These are phyloP conservation scores for Colletotrichum eleusines DNA, from an alignment of 2,329 filamentous ascomycete genomes.

Conservation along the genomic window DNA sequence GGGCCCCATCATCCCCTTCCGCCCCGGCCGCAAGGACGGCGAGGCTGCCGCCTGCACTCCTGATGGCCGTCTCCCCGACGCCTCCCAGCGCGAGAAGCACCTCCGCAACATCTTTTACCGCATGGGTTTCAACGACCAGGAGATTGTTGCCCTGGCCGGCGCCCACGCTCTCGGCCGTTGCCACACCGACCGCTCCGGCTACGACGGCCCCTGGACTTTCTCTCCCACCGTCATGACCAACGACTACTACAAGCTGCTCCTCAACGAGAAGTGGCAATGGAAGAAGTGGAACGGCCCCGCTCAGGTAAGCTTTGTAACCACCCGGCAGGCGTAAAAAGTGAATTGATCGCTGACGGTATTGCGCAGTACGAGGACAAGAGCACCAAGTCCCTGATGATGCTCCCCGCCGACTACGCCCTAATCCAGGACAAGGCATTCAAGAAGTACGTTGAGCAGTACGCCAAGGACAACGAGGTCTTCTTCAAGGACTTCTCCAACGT, in stretches of 20 bases:
- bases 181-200: constrained; percentile 90
- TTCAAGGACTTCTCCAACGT: constrained; percentile 92
- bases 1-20: constrained; percentile 87
- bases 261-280: constrained; percentile 93
- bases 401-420: constrained; percentile 90
- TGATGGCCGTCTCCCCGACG: constrained; percentile 89
- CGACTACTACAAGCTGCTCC: constrained; percentile 89
- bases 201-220: constrained; percentile 91
- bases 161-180: constrained; percentile 91
- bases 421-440: constrained; percentile 90
- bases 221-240: constrained; percentile 93
- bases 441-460: constrained; percentile 85
- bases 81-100: constrained; percentile 80
- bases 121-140: constrained; percentile 98
- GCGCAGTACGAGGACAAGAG: constrained; percentile 84
- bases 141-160: constrained; percentile 91
- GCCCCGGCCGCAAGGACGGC: constrained; percentile 85
- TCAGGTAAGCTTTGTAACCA: constrained; percentile 60
- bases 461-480: constrained; percentile 90
- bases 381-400: constrained; percentile 95
- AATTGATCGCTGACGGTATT: background rate
- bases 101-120: constrained; percentile 92
- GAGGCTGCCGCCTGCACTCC: constrained; percentile 90
- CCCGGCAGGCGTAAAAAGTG: background rate
- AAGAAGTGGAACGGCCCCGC: constrained; percentile 92